Evolutionary conservation across 805 yeast species (phyloP), one percentile per base, ranked within the genome.

Genomic region (Teunomyces lycoperdinae): DNA sequence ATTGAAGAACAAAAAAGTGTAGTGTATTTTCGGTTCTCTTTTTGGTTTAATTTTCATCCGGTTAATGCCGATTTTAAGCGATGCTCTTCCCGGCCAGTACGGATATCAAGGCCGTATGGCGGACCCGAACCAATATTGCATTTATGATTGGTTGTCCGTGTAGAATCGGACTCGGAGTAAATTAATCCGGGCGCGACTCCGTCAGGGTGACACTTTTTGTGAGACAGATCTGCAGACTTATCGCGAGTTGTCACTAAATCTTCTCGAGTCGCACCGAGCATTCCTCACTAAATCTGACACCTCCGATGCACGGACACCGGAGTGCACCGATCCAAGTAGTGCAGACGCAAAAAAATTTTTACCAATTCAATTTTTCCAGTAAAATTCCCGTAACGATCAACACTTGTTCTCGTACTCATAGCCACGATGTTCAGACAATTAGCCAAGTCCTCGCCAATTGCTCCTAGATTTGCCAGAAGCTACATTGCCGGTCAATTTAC

Each of bases 401-500:
- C 41, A 38, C 41, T 40, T 28, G 43, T 40, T 40, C 26, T 30
- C 34, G 43, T 28, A 40, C 34, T 11, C 27, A 40, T 30, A 30
- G n/a, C 44, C 52, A 52, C 40, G 49, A 68, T 69, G 73, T 63
- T 68, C 53, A 67, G 66, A 63, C 68, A 63, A 62, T 55, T 68
- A 51, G 52, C 64, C 50, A 64, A 55, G 56, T 54, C 54, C 46
- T 62, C 78, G 63, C 52, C 58, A 42, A 47, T 50, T 45, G 60
- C 60, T 35, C 72, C 71, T 48, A 65, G 66, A 62, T 49, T 51
- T 47, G 52, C 55, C 52, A 51, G 57, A 53, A 44, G 45, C 49
- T 51, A 51, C 52, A 83, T 84, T 54, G 86, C 88, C 58, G 78
- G 77, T 53, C 84, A 83, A 66, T 84, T 78, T 73, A 76, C 83